Conservation (phyloP, 192 early-diverging fungal genomes). For the Linderina pennispora region DNA sequence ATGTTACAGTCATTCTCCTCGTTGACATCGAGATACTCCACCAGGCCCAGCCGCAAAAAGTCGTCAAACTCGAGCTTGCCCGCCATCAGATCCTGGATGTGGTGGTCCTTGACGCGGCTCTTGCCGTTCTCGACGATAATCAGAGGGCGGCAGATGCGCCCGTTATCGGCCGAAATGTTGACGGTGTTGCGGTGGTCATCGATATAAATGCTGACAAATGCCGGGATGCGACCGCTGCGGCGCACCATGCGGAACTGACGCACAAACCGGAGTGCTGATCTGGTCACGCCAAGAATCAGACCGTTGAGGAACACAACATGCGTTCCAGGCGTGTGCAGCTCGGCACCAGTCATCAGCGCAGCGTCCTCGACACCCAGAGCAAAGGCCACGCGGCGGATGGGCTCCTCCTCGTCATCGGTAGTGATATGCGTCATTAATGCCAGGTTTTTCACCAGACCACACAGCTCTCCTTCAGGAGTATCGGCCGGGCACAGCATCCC, state of each 20-base stretch:
- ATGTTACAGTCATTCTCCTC: constrained; percentile 97
- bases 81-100: constrained; percentile 56
- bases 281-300: constrained; percentile 83
- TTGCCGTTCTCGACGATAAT: constrained; percentile 87
- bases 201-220: constrained; percentile 87
- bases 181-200: constrained; percentile 78
- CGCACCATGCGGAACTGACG: constrained; percentile 78
- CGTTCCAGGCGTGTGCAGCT: constrained; percentile 71
- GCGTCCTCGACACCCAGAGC: constrained; percentile 91
- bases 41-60: constrained; percentile 80
- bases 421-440: constrained; percentile 99
- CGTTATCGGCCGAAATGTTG: constrained; percentile 89
- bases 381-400: constrained; percentile 70
- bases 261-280: constrained; percentile 79
- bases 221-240: constrained; percentile 79
- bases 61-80: constrained; percentile 78
- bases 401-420: constrained; percentile 82
- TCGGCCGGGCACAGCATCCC: constrained; percentile 96
- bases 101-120: constrained; percentile 56
- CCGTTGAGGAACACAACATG: constrained; percentile 94
- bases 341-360: constrained; percentile 78
- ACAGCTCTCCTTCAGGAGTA: constrained; percentile 98
- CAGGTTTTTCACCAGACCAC: constrained; percentile 95
- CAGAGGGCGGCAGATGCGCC: constrained; percentile 92
- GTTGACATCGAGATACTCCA: constrained; percentile 97